phyloP scores from a whole-genome alignment of 2,329 filamentous ascomycete genomes.

The Akanthomyces lecanii region DNA sequence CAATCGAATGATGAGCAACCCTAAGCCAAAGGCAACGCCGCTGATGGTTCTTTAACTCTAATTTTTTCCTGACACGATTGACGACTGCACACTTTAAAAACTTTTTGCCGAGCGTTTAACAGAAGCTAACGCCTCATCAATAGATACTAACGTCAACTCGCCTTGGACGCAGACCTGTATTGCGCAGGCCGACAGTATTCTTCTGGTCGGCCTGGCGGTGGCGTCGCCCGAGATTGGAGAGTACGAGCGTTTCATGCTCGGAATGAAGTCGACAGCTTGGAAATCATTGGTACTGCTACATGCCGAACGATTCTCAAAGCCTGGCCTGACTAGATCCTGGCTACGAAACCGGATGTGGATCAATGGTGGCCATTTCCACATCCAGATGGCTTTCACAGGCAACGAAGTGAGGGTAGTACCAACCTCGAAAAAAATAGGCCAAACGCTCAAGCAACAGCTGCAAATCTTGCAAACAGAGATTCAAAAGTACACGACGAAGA shows the following conservation, averaged over 20 bases:
- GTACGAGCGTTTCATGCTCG: conserved; percentile 92
- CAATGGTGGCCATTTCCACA: conserved; percentile 94
- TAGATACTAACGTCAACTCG: conserved; percentile 92
- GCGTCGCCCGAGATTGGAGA: conserved; percentile 87
- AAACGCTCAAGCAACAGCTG: conserved; percentile 84
- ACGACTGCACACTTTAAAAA: not conserved
- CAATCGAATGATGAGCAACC: conserved; percentile 48
- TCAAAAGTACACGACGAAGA: conserved; percentile 94
- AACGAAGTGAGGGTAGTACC: conserved; percentile 73
- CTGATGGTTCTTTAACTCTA: conserved; percentile 60
- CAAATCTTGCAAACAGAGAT: conserved; percentile 96
- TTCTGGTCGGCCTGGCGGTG: conserved; percentile 87
- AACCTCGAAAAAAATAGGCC: conserved; percentile 72
- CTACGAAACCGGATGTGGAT: conserved; percentile 93
- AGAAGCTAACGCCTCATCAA: conserved; percentile 14
- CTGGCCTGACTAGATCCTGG: conserved; percentile 85
- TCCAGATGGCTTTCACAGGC: conserved; percentile 86
- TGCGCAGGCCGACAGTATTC: conserved; percentile 90
- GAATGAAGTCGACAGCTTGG: conserved; percentile 93
- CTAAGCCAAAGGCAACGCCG: conserved; percentile 48
- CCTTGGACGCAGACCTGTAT: conserved; percentile 99
- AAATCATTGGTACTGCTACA: conserved; percentile 91
- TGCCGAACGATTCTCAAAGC: conserved; percentile 77
- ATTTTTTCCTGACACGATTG: conserved; percentile 58
- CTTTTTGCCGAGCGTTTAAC: not conserved